phyloP scores from a whole-genome alignment of 2,329 filamentous ascomycete genomes.

The Diplodia corticola region DNA sequence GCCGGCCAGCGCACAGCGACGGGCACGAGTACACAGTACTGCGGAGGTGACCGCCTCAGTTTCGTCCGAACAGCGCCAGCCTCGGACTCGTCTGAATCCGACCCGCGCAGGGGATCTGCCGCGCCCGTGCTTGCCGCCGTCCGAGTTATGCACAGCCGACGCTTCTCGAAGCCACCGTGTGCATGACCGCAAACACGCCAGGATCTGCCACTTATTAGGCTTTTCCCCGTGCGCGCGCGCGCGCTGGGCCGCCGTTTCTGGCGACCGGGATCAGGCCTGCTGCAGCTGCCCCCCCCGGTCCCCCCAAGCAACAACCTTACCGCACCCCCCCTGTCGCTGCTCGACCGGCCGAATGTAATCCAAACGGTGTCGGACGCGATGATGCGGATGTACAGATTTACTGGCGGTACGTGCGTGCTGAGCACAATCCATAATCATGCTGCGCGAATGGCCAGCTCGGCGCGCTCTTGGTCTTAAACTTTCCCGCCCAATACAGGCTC shows the following conservation, averaged over 20 bases:
- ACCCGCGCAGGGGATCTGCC: conserved; percentile 17
- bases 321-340: conserved; percentile 14
- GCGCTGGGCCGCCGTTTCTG: conserved; percentile 9
- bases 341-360: conserved; percentile 24
- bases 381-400: conserved; percentile 23
- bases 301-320: conserved; percentile 23
- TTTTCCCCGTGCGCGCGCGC: conserved; percentile 16
- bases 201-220: conserved; percentile 22
- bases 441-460: conserved; percentile 20
- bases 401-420: conserved; percentile 24
- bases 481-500: conserved; percentile 23
- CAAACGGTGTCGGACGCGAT: conserved; percentile 23
- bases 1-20: not conserved
- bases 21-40: conserved; percentile 3
- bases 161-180: conserved; percentile 22
- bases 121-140: not conserved
- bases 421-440: conserved; percentile 24
- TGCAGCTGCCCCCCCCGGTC: conserved; percentile 14
- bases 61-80: conserved; percentile 11
- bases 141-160: not conserved
- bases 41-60: conserved; percentile 20
- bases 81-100: conserved; percentile 19
- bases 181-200: conserved; percentile 17
- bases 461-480: conserved; percentile 20
- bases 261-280: conserved; percentile 16